Base-by-base conservation (phyloP, 2,329 filamentous ascomycete species). In the Blastomyces gilchristii region DNA sequence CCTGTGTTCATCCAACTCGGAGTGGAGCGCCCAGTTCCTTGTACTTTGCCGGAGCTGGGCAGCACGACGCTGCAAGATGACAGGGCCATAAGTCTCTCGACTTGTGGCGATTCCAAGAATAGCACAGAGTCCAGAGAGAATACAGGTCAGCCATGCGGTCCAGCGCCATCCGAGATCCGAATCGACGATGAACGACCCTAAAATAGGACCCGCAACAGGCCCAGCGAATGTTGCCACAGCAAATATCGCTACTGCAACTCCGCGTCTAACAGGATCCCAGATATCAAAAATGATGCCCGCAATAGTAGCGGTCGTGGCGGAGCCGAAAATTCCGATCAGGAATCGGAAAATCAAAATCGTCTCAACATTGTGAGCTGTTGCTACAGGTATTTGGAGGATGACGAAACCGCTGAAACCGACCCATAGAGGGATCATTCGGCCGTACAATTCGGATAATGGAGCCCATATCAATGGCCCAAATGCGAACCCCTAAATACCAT, bases 311-410 rank as follows among this genome's bases (percentile, higher is more conserved):
- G 84, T 70, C 2, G 81, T 76, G 1, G 81, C 77, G 62, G 77
- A 78, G 4, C 79, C 83, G 67, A 83, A 83, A 5, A 80, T 64
- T 1, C 83, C 83, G 0, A 76, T 75, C 3, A 85, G 73, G 67
- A 85, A 85, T 0, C 83, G 79, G 62, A 75, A 80, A 14, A 85
- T 64, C 68, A 85, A 75, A 62, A 85, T 79, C 0, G 82, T 84
- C 43, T 81, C 66, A 0, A 84, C 60, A 66, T 85, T 83, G 54
- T 77, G 74, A 0, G 82, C 81, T 2, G 82, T 78, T 2, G 80
- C 82, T 14, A 83, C 79, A 0, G 81, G 80, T 58, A 85, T 81
- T 62, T 83, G 79, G 64, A 84, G 83, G 53, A 85, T 78, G 1
- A 76, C 75, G 63, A 83, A 82, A 22, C 77, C 63, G 14, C 74